A percentile compares a stretch with the other conserved stretches of the same genome.
These are phyloP conservation scores for Jatropha multifida DNA, from an alignment of 441 rosid genomes.

Conservation along the genomic window DNA sequence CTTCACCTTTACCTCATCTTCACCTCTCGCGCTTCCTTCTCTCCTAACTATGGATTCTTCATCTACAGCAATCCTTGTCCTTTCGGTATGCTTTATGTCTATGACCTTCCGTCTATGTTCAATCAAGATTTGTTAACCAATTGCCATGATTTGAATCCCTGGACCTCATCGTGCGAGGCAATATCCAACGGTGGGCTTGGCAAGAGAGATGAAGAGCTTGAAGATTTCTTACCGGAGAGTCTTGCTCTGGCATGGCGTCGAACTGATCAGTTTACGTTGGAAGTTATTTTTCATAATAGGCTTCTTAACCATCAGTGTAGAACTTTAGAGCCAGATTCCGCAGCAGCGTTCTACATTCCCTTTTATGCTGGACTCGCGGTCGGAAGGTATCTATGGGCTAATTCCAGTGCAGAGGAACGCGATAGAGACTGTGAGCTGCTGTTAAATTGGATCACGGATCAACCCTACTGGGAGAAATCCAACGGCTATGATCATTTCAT, in stretches of 20 bases:
- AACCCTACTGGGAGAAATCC: conserved; percentile 53
- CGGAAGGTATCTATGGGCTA: conserved; percentile 61
- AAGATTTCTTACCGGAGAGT: conserved; percentile 47
- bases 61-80: no score
- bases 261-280: conserved; percentile 80
- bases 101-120: conserved; percentile 57
- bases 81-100: conserved; percentile 59
- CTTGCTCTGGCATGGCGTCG: conserved; percentile 69
- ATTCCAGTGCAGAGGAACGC: conserved; percentile 48
- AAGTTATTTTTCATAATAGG: conserved; percentile 67
- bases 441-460: conserved; percentile 54
- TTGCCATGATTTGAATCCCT: conserved; percentile 68
- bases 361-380: conserved; percentile 85
- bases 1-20: no score
- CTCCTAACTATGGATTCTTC: no score
- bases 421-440: conserved; percentile 61
- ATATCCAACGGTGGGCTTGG: conserved; percentile 66
- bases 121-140: conserved; percentile 51
- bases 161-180: conserved; percentile 79
- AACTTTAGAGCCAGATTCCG: conserved; percentile 55
- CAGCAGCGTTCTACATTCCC: conserved; percentile 75
- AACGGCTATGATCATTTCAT: conserved; percentile 84
- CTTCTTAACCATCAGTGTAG: conserved; percentile 67
- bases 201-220: conserved; percentile 40
- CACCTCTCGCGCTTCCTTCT: no score